Conservation (phyloP, 1,284 basidiomycete species). For the Heterobasidion parviporum region DNA sequence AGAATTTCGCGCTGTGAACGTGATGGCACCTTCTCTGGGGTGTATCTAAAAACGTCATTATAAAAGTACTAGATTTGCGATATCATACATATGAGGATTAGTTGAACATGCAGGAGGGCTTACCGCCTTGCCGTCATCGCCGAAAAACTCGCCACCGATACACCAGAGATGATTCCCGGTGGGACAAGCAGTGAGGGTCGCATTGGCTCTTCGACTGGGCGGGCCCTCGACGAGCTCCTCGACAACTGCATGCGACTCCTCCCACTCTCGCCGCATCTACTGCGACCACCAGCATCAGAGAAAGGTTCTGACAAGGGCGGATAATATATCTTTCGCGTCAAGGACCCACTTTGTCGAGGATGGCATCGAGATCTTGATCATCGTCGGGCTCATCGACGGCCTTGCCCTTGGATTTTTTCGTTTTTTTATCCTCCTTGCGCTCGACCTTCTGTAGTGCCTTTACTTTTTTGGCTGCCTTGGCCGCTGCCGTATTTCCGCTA, state of each 20-base stretch:
- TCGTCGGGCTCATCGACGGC: slow-evolving; percentile 39
- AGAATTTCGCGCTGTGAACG: not conserved
- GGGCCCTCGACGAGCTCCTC: slow-evolving; percentile 75
- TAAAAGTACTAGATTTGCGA: slow-evolving; percentile 57
- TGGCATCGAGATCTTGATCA: slow-evolving; percentile 74
- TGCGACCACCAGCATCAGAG: slow-evolving; percentile 12
- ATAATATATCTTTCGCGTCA: not conserved
- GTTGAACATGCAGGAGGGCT: slow-evolving; percentile 17
- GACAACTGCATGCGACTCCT: slow-evolving; percentile 63
- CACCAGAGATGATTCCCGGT: slow-evolving; percentile 75
- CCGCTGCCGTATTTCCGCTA: no score
- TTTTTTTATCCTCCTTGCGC: slow-evolving; percentile 64
- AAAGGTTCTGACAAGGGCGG: not conserved
- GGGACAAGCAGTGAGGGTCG: slow-evolving; percentile 72
- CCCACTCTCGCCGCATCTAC: slow-evolving; percentile 73
- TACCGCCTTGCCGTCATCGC: slow-evolving; percentile 74
- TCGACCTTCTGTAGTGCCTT: slow-evolving; percentile 64
- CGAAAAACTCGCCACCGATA: slow-evolving; percentile 80
- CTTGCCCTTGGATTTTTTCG: slow-evolving; percentile 36
- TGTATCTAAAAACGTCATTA: slow-evolving; percentile 76
- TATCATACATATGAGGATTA: slow-evolving; percentile 10
- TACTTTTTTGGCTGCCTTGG: slow-evolving; percentile 44
- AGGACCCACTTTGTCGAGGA: slow-evolving; percentile 60
- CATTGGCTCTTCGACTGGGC: slow-evolving; percentile 74
- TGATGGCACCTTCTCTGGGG: slow-evolving; percentile 59